phyloP scores from a whole-genome alignment of 257 asterid species.

The Prunella vulgaris region DNA sequence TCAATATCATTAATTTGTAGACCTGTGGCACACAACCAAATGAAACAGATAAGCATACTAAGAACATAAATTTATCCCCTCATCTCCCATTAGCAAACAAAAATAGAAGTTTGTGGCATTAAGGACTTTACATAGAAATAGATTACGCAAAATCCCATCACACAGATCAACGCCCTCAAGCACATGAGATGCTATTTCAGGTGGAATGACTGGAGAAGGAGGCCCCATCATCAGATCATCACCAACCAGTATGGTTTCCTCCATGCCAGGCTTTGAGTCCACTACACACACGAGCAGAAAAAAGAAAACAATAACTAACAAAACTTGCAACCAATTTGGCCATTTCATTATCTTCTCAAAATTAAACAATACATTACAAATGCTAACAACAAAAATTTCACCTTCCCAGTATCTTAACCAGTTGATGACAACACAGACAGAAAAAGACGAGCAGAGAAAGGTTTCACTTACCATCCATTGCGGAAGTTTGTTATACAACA shows the following conservation, averaged over 20 bases:
- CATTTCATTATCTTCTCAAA: background rate
- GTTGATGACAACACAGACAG: background rate
- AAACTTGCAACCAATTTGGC: too few relatives aligned
- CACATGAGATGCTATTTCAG: conserved; percentile 93
- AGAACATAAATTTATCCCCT: background rate
- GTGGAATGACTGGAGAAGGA: conserved; percentile 88
- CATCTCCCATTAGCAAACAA: background rate
- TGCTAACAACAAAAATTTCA: background rate
- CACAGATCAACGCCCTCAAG: conserved; percentile 88
- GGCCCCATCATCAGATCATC: conserved; percentile 99
- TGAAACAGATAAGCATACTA: background rate
- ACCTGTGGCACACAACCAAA: conserved; percentile 26
- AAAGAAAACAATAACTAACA: conserved; percentile 1
- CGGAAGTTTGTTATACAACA: conserved; percentile 12
- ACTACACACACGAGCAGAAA: conserved; percentile 30
- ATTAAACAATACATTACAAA: background rate
- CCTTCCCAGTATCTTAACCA: background rate
- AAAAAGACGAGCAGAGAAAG: background rate
- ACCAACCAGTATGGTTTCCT: conserved; percentile 95
- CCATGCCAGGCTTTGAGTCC: conserved; percentile 87
- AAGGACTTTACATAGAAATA: conserved; percentile 60
- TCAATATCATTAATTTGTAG: conserved; percentile 90
- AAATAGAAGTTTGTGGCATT: background rate
- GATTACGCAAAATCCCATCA: conserved; percentile 85
- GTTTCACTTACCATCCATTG: conserved; percentile 54